Base-by-base conservation (phyloP, 2,329 filamentous ascomycete genomes). In the Diaporthe amygdali region DNA sequence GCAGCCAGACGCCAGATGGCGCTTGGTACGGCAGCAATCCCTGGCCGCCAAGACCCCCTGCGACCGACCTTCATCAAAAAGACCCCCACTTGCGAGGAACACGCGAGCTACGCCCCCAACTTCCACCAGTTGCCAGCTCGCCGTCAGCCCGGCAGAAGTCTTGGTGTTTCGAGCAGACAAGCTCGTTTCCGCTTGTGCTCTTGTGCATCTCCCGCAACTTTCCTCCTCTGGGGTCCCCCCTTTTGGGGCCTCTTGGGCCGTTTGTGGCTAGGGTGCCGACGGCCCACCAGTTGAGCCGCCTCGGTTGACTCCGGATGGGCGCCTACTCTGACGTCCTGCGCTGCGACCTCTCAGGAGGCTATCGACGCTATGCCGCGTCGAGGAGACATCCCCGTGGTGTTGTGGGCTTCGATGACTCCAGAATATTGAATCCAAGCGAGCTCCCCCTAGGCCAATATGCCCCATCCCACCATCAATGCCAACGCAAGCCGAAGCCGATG, bases 91-190 rank as follows among this genome's bases (percentile, higher is more conserved):
- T 32, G 14, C 25, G 8, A 52, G 34, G 15, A 39, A 44, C 52
- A 56, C 27, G 66, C 59, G 66, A 68, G 66, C 46, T 17, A 27
- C 32, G 52, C 52, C 66, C 52, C 52, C 32, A 22, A 41, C 17
- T 68, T 41, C 66, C 66, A 68, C 66, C 66, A 68, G 41, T 68
- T 32, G 56, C 25, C 55, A 46, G 37, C 39, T 32, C 30, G 41
- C n/a, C n/a, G 66, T 46, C 44, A 59, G 66, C 66, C 41, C 17
- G 32, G 41, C 44, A 55, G 52, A 47, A 49, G 15, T 59, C 46
- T 59, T 68, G 52, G 52, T 56, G 66, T 68, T 68, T 68, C 66
- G 66, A 51, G 66, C 22, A 68, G 39, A 68, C 52, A 68, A 68
- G 44, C 66, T 47, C 37, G 66, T 59, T 59, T 59, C 52, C 32